Evolutionary conservation across 2,329 filamentous ascomycete genomes (phyloP), one percentile per base, ranked within the genome.

Genomic region (Dryadomyces sulphureus): DNA sequence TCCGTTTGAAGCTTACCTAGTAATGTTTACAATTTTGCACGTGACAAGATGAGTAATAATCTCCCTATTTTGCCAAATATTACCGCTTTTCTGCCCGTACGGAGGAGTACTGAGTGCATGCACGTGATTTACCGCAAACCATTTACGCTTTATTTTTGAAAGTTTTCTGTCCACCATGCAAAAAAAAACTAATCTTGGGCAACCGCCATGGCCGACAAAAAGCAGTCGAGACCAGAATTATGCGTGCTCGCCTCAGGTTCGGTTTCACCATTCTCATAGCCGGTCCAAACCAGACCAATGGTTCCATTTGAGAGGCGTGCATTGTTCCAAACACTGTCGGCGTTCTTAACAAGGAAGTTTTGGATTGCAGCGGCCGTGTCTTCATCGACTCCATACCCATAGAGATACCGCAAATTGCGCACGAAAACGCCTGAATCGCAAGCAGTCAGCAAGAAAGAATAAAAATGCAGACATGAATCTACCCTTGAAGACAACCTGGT

Each of bases 201-300:
- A 16, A 40, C 41, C 3, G 41, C 24, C 43, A 70, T 56, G 8
- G 77, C 79, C 35, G 75, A 80, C 49, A 85, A 73, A 27, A 85
- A 61, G 25, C 70, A 73, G 59, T 84, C 81, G 59, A 84, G 61
- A 0, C 77, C 80, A 20, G 73, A 77, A 55, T 72, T 75, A 39
- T 84, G 81, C 32, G 75, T 75, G 41, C 71, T 67, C 2, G 77
- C 75, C 3, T 68, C 70, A 36, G 67, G 65, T 1, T 57, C 57
- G 2, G 61, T 54, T 32, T 72, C 73, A 2, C 50, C 50, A 4
- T 49, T 47, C 4, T 53, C 48, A 0, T 79, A 77, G 0, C 79
- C 80, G 1, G 69, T 65, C 80, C 81, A 85, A 16, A 73, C 64
- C 2, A 79, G 62, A 17, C 80, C 77, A 16, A 85, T 59, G 54